These are phyloP conservation scores for Starmerella ratchasimensis DNA, from an alignment of 805 yeast species.

Conservation along the genomic window DNA sequence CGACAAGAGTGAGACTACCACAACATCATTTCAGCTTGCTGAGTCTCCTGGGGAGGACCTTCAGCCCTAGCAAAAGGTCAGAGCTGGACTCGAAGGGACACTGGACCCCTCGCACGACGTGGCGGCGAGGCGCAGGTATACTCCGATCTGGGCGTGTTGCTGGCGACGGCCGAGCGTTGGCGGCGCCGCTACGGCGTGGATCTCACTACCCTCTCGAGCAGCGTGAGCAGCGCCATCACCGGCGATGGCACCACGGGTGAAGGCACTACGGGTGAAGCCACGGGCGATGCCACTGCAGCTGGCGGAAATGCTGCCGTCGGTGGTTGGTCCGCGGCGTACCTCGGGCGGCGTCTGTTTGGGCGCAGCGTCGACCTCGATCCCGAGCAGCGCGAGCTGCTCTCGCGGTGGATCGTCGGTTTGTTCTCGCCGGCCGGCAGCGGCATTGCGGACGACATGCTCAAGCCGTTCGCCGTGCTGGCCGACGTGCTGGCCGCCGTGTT, in stretches of 20 bases:
- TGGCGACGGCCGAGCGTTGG: constrained; percentile 2
- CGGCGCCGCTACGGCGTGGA: constrained; percentile 2
- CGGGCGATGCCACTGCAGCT: background rate
- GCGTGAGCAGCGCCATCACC: no score
- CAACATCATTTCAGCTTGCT: no score
- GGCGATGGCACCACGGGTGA: no score
- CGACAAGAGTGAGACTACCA: no score
- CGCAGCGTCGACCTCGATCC: constrained; percentile 2
- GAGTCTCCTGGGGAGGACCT: no score
- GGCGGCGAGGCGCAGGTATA: constrained; percentile 13
- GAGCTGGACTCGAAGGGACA: no score
- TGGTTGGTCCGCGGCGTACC: constrained; percentile 5
- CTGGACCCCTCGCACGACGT: no score
- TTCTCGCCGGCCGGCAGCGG: constrained; percentile 76
- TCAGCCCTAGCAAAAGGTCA: no score
- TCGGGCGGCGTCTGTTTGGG: constrained; percentile 2
- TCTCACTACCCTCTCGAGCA: background rate
- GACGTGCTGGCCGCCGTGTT: constrained; percentile 55
- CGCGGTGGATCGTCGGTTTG: constrained; percentile 68
- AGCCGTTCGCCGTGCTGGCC: constrained; percentile 50
- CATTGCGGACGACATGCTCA: constrained; percentile 51
- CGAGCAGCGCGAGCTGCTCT: constrained; percentile 27
- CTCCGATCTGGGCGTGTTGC: constrained; percentile 10
- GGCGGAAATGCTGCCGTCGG: background rate
- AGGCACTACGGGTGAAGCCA: no score